Evolutionary conservation across 139 green algal genomes (phyloP), one percentile per base, ranked within the genome.

Genomic region (Microglena sp.): DNA sequence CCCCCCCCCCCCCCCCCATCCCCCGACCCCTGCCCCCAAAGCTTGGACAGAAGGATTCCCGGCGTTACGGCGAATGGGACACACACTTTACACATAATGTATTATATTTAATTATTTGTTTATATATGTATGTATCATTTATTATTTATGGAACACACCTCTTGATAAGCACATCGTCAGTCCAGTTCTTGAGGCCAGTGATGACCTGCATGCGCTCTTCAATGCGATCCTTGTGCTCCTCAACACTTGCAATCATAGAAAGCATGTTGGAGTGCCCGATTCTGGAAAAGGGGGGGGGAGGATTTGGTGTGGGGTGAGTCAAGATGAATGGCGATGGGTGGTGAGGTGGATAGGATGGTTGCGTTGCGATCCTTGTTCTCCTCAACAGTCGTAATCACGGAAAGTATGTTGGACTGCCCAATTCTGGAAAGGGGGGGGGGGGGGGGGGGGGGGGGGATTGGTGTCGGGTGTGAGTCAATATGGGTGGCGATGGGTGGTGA

Each of bases 301-400:
- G n/a, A n/a, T n/a, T n/a, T n/a, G n/a, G n/a, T n/a, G n/a, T n/a
- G n/a, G n/a, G n/a, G n/a, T n/a, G n/a, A n/a, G n/a, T n/a, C n/a
- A n/a, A n/a, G n/a, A n/a, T n/a, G n/a, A n/a, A n/a, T n/a, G n/a
- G n/a, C n/a, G n/a, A n/a, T n/a, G n/a, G n/a, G n/a, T n/a, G n/a
- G n/a, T n/a, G n/a, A n/a, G n/a, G n/a, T n/a, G n/a, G n/a, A n/a
- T n/a, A n/a, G n/a, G n/a, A n/a, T n/a, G n/a, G n/a, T n/a, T n/a
- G n/a, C n/a, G n/a, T n/a, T 33, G 11, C 55, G 15, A 28, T 40
- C 28, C 30, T 62, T 28, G 30, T 62, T 28, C 11, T 33, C 55
- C 55, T 62, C 55, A 8, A 62, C 55, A 30, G 28, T 62, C 7
- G 55, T 30, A 28, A 45, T 62, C 4, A 62, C 15, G 27, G 27